Conservation (phyloP, 1,284 basidiomycete species). For the Pseudozyma hubeiensis region DNA sequence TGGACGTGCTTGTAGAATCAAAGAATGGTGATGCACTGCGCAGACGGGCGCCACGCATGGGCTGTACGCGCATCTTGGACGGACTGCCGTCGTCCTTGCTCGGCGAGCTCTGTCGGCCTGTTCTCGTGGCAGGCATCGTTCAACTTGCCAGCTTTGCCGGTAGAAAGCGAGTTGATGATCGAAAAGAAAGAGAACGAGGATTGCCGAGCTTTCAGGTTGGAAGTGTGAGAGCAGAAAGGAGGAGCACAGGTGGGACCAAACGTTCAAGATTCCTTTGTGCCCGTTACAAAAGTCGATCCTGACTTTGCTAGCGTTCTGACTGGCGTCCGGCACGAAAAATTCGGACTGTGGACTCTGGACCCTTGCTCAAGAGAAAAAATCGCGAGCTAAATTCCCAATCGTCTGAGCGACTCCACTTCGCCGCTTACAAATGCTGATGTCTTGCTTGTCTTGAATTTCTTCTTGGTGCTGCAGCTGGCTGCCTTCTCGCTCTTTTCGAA, state of each 20-base stretch:
- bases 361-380: constrained; percentile 6
- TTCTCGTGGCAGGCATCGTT: constrained; percentile 39
- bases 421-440: constrained; percentile 20
- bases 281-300: not conserved
- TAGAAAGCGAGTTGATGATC: not conserved
- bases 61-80: constrained; percentile 43
- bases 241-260: not conserved
- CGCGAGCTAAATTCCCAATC: not conserved
- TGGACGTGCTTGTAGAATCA: constrained; percentile 21
- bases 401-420: constrained; percentile 20
- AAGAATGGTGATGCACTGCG: constrained; percentile 46
- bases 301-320: not conserved
- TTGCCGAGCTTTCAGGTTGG: too few relatives aligned
- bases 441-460: not conserved
- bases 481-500: constrained; percentile 4
- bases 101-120: constrained; percentile 46
- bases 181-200: not conserved
- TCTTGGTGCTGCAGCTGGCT: constrained; percentile 6
- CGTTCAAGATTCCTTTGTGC: not conserved
- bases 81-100: constrained; percentile 33
- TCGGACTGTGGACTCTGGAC: not conserved
- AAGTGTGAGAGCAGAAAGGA: not conserved
- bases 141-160: not conserved
- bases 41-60: constrained; percentile 42
- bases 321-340: not conserved